Conservation (phyloP, 106 monocot genomes). For the Allium sativum region DNA sequence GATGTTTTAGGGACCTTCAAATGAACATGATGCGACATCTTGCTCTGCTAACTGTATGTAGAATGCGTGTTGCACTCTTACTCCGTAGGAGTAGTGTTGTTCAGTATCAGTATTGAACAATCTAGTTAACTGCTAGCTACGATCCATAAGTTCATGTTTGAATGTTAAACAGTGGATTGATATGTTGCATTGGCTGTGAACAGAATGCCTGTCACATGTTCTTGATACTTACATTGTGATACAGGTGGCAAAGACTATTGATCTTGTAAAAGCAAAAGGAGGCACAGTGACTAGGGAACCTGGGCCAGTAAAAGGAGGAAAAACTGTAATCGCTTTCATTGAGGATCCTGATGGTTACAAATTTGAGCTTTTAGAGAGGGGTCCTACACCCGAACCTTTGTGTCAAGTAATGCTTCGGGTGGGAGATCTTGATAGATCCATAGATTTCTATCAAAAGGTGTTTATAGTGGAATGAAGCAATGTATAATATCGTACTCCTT, state of each 20-base stretch:
- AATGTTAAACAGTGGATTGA: too few species aligned
- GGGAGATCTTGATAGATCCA: conserved; percentile 67
- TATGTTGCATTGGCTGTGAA: too few species aligned
- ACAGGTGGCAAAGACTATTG: conserved; percentile 62
- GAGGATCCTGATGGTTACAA: conserved; percentile 94
- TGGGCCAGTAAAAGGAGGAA: conserved; percentile 73
- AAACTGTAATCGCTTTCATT: conserved; percentile 70
- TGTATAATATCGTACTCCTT: too few species aligned
- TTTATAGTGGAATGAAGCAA: neutral
- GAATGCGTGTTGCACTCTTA: too few species aligned
- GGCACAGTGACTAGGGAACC: conserved; percentile 87
- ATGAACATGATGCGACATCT: too few species aligned
- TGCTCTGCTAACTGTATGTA: too few species aligned
- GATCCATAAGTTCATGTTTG: too few species aligned
- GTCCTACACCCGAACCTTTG: conserved; percentile 68
- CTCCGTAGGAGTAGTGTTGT: too few species aligned
- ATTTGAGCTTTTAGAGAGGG: conserved; percentile 79
- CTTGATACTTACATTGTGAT: neutral
- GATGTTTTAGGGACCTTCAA: too few species aligned
- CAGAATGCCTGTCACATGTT: too few species aligned
- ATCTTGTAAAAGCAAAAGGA: conserved; percentile 82
- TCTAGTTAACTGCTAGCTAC: too few species aligned
- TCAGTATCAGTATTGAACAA: too few species aligned
- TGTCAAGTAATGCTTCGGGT: conserved; percentile 95
- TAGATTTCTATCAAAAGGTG: conserved; percentile 84